Percentiles rank a stretch among this genome's conserved stretches.
These are phyloP conservation scores for Macrophomina phaseolina DNA, from an alignment of 2,329 filamentous ascomycete genomes.

Conservation along the genomic window DNA sequence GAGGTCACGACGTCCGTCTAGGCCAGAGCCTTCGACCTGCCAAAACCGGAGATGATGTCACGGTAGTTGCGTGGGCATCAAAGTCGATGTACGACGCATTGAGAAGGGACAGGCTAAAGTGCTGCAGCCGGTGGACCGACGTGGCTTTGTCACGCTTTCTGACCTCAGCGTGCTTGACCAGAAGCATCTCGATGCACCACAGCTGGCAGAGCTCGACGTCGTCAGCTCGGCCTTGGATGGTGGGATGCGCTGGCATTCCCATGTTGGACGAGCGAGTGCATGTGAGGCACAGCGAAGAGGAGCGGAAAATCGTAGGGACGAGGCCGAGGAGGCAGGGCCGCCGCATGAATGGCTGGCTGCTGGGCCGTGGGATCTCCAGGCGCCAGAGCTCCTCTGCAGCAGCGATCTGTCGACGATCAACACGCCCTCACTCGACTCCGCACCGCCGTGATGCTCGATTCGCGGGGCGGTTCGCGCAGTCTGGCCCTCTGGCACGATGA, in stretches of 20 bases:
- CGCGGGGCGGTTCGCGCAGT: constrained; percentile 8
- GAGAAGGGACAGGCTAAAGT: constrained; percentile 58
- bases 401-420: constrained; percentile 23
- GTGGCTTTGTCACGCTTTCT: constrained; percentile 57
- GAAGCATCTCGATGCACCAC: constrained; percentile 52
- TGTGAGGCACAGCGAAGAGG: constrained; percentile 19
- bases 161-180: constrained; percentile 64
- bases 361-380: background rate
- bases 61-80: no score
- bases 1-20: no score
- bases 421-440: constrained; percentile 18
- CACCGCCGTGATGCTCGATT: constrained; percentile 27
- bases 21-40: no score
- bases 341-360: background rate
- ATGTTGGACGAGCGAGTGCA: constrained; percentile 15
- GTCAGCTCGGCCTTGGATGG: constrained; percentile 13
- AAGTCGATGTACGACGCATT: constrained; percentile 36
- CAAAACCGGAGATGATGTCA: no score
- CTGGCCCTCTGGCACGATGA: constrained; percentile 19
- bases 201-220: constrained; percentile 62
- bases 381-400: constrained; percentile 9
- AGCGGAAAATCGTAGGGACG: constrained; percentile 1
- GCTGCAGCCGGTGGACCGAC: constrained; percentile 31
- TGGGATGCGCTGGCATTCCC: constrained; percentile 25
- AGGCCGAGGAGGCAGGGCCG: background rate